These are phyloP conservation scores for Penicillium sclerotiorum DNA, from an alignment of 2,329 filamentous ascomycete genomes.

Conservation along the genomic window DNA sequence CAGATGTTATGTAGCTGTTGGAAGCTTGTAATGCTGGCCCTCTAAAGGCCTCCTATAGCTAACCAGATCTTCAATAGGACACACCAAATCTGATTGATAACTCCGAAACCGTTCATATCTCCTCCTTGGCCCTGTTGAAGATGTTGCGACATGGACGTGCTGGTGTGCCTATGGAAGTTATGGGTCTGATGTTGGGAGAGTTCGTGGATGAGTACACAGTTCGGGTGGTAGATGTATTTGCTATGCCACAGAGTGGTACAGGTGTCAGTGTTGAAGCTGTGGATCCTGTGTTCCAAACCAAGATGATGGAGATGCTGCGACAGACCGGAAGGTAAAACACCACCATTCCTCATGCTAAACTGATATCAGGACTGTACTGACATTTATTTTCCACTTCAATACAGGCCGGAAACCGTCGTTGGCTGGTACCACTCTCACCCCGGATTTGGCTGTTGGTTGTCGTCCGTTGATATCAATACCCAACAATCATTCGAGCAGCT, in stretches of 20 bases:
- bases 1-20: constrained; percentile 2
- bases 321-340: constrained; percentile 86
- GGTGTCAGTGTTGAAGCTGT: constrained; percentile 98
- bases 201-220: constrained; percentile 99
- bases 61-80: constrained; percentile 60
- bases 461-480: constrained; percentile 98
- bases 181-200: constrained; percentile 98
- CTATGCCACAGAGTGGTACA: constrained; percentile 98
- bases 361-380: constrained; percentile 11
- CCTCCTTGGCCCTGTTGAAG: constrained; percentile 93
- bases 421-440: constrained; percentile 99
- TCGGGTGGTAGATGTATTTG: constrained; percentile 96
- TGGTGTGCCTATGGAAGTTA: constrained; percentile 99
- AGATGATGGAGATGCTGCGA: constrained; percentile 99
- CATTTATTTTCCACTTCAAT: neutral
- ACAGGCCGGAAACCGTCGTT: constrained; percentile 90
- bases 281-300: constrained; percentile 97
- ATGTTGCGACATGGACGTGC: constrained; percentile 98
- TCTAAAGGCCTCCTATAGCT: neutral
- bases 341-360: neutral
- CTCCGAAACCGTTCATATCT: constrained; percentile 99
- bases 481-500: constrained; percentile 99
- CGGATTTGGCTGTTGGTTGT: constrained; percentile 98
- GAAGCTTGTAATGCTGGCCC: neutral
- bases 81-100: constrained; percentile 94